Evolutionary conservation across 2,329 filamentous ascomycete genomes (phyloP), one percentile per base, ranked within the genome.

Genomic region (Aspergillus pseudotamarii): DNA sequence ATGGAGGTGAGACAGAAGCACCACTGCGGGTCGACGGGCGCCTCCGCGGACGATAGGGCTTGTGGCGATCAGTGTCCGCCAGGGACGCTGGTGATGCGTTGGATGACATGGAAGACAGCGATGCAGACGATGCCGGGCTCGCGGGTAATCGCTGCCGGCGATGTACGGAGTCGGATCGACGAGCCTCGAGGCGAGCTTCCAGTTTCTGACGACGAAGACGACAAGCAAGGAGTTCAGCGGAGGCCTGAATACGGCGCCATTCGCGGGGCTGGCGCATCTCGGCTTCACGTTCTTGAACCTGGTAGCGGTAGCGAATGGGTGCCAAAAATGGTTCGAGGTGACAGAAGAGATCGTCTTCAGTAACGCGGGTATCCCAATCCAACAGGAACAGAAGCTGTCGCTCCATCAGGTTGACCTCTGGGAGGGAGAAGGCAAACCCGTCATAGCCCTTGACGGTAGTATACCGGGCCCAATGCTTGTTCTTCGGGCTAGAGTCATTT

Each of bases 401-500:
- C 86, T 99, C 95, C 95, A 99, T 99, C 66, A 98, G 86, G 83
- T 99, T 99, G 73, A 99, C 95, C 82, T 99, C 95, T 41, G 92
- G 95, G 70, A 94, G 86, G 73, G 89, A 94, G 85, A 99, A 98
- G 71, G 93, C 92, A 74, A 98, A 99, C 74, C 84, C 87, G 12
- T 89, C 88, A 77, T 84, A 90, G 59, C 86, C 88, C 66, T 85
- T 85, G 71, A 97, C 89, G 72, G 89, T 83, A 64, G 91, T 96
- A 84, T 98, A 99, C 73, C 89, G 90, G 68, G 95, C 94, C 95
- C 95, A 99, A 85, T 99, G 95, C 89, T 98, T 98, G 88, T 99
- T 99, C 89, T 98, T 98, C 67, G 95, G 95, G 14, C 93, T 97
- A 65, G 93, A 97, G 84, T 98, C 95, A 79, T 99, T 98, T 71